Evolutionary conservation across 805 yeast species (phyloP).

Genomic region (Teunomyces lycoperdinae): DNA sequence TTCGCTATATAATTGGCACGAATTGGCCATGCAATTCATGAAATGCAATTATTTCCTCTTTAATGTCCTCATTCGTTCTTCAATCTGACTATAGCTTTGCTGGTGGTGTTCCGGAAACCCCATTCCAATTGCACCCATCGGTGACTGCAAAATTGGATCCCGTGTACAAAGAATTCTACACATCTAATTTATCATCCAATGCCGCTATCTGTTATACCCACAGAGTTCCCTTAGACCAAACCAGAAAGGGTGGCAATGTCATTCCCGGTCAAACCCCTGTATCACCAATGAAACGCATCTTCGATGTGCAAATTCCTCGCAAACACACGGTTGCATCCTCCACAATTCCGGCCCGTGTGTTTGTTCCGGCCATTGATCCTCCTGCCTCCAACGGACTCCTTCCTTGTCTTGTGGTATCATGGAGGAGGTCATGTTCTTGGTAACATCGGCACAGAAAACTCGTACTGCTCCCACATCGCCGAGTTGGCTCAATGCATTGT

Average conservation of each 20-base stretch:
- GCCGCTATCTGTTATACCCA: slow-evolving; percentile 34
- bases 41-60: too few species aligned
- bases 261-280: slow-evolving; percentile 41
- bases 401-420: slow-evolving; percentile 40
- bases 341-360: slow-evolving; percentile 31
- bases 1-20: too few species aligned
- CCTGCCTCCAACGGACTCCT: slow-evolving; percentile 29
- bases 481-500: slow-evolving; percentile 36
- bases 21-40: too few species aligned
- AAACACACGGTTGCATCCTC: slow-evolving; percentile 20
- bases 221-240: slow-evolving; percentile 26
- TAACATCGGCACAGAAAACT: slow-evolving; percentile 38
- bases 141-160: slow-evolving; percentile 33
- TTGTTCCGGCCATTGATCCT: slow-evolving; percentile 32
- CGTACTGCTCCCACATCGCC: slow-evolving; percentile 41
- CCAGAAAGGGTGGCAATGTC: slow-evolving; percentile 36
- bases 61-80: slow-evolving; percentile 7
- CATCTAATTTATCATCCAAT: slow-evolving; percentile 19
- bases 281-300: slow-evolving; percentile 21
- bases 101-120: slow-evolving; percentile 26
- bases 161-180: slow-evolving; percentile 36
- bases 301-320: slow-evolving; percentile 32
- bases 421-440: slow-evolving; percentile 49
- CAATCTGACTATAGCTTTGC: slow-evolving; percentile 21
- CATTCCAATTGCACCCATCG: slow-evolving; percentile 28